Conservation (phyloP, 1,284 basidiomycete species). For the Rhodotorula sp. region DNA sequence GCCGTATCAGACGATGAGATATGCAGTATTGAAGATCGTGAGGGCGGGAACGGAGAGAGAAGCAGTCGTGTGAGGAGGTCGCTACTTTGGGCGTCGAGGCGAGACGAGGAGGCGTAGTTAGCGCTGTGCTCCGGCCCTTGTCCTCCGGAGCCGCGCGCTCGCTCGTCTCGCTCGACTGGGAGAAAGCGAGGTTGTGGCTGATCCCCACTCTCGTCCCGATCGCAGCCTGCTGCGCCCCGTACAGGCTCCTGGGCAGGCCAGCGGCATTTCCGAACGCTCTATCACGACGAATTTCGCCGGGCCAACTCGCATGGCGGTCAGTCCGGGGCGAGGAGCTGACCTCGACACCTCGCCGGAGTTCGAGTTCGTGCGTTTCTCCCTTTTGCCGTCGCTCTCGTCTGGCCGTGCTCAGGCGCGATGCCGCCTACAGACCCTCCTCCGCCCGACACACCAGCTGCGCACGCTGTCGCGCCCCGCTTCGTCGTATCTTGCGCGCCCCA, state of each 20-base stretch:
- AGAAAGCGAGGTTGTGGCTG: no score
- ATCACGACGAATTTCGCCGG: not conserved
- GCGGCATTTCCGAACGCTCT: no score
- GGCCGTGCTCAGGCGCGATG: not conserved
- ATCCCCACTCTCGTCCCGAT: no score
- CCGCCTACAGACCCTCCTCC: conserved; percentile 9
- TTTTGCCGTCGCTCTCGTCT: not conserved
- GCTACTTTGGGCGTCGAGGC: no score
- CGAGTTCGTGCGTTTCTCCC: conserved; percentile 24
- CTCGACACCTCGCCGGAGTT: conserved; percentile 22
- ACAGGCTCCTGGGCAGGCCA: no score
- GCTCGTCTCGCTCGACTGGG: no score
- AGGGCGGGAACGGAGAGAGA: no score
- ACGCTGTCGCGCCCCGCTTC: conserved; percentile 16
- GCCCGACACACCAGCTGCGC: conserved; percentile 6
- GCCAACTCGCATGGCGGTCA: not conserved
- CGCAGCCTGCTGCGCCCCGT: no score
- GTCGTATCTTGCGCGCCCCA: conserved; percentile 6
- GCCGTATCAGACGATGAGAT: not conserved
- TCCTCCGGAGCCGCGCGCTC: no score
- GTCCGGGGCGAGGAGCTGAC: not conserved
- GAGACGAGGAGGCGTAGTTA: no score
- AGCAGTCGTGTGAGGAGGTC: no score
- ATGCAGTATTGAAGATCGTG: not conserved
- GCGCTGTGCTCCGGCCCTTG: no score